Percentiles rank a stretch among this genome's conserved stretches.
phyloP scores from a whole-genome alignment of 1,139 yeast genomes.

The Yamadazyma jaroonii region DNA sequence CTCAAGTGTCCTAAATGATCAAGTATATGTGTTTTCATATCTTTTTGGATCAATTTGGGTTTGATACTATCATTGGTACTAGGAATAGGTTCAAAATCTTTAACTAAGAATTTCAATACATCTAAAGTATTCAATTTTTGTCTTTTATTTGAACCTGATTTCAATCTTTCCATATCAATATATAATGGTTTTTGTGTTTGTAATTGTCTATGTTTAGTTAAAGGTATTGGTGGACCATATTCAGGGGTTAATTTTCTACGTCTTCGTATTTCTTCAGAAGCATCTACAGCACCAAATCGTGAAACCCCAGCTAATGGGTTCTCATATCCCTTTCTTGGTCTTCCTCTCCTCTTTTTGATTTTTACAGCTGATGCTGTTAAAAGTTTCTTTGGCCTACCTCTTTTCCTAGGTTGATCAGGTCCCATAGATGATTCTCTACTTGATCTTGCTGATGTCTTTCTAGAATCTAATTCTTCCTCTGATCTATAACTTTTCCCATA shows the following conservation, averaged over 20 bases:
- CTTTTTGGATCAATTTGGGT: slow-evolving; percentile 23
- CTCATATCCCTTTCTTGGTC: slow-evolving; percentile 13
- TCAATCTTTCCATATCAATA: slow-evolving; percentile 29
- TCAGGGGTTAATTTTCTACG: background rate
- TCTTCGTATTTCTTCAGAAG: background rate
- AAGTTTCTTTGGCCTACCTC: slow-evolving; percentile 11
- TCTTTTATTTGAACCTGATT: slow-evolving; percentile 21
- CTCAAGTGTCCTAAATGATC: slow-evolving; percentile 29
- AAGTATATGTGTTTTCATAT: slow-evolving; percentile 30
- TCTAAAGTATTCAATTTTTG: slow-evolving; percentile 33
- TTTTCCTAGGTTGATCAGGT: slow-evolving; percentile 3
- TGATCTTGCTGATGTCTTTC: background rate
- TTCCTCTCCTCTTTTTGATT: slow-evolving; percentile 13
- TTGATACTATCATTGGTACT: slow-evolving; percentile 16
- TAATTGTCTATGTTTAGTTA: slow-evolving; percentile 17
- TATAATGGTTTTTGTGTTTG: slow-evolving; percentile 28
- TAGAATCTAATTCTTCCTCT: background rate
- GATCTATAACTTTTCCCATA: background rate
- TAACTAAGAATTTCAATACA: slow-evolving; percentile 33
- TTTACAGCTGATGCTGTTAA: background rate
- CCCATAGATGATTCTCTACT: slow-evolving; percentile 2
- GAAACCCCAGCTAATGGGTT: background rate
- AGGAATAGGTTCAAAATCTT: slow-evolving; percentile 23
- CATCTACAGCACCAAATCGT: slow-evolving; percentile 2
- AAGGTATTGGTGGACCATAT: slow-evolving; percentile 13